Evolutionary conservation across 75 land plant genomes (phyloP).

Genomic region (Pinus albicaulis): DNA sequence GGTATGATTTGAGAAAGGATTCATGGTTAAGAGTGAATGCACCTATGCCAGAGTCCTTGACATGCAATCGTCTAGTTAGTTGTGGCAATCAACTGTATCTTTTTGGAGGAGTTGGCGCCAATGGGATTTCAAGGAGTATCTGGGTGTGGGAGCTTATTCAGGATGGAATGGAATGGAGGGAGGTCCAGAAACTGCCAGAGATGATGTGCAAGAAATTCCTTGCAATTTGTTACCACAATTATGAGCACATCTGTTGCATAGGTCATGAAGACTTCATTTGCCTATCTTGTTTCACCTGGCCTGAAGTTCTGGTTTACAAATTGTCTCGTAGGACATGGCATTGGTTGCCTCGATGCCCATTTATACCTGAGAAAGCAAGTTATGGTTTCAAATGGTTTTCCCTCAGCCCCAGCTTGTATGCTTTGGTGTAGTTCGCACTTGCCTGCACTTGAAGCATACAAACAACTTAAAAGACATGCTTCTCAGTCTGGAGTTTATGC

Average conservation of each 20-base stretch:
- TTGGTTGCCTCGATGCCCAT: conserved; percentile 57
- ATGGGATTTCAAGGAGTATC: conserved; percentile 61
- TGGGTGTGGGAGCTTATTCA: conserved; percentile 44
- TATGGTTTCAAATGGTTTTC: conserved; percentile 68
- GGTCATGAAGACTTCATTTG: conserved; percentile 52
- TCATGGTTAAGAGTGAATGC: conserved; percentile 19
- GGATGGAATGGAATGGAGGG: conserved; percentile 30
- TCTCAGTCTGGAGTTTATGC: too few relatives aligned
- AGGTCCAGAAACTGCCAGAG: conserved; percentile 44
- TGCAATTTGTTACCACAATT: conserved; percentile 60
- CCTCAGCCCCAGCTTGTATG: conserved; percentile 40
- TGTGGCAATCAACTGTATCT: conserved; percentile 31
- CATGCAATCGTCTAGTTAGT: conserved; percentile 36
- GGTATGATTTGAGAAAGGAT: conserved; percentile 29
- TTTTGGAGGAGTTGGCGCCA: conserved; percentile 51
- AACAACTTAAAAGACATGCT: too few relatives aligned
- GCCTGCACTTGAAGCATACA: too few relatives aligned
- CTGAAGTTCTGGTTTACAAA: conserved; percentile 52
- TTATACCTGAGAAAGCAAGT: conserved; percentile 46
- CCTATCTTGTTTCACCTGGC: conserved; percentile 49
- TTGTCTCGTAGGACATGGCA: conserved; percentile 49
- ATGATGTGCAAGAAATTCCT: conserved; percentile 52
- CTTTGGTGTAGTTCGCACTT: conserved; percentile 15
- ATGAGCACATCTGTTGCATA: conserved; percentile 52
- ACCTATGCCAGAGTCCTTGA: conserved; percentile 23